phyloP scores from a whole-genome alignment of 2,329 filamentous ascomycete genomes.

The Cytospora leucostoma region DNA sequence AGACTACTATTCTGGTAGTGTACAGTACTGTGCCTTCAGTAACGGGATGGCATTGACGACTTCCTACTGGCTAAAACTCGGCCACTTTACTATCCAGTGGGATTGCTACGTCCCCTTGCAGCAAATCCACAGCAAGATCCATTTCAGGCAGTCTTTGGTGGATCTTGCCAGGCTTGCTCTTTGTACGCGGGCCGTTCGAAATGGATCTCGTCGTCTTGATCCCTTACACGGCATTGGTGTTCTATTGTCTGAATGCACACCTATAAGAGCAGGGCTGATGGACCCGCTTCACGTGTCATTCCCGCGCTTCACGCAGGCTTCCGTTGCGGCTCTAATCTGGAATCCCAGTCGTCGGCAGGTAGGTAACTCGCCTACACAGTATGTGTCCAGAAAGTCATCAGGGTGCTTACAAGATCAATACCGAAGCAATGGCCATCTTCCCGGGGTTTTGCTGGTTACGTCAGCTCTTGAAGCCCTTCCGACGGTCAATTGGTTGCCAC shows the following conservation, averaged over 20 bases:
- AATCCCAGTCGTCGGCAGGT: neutral
- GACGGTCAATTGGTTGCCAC: neutral
- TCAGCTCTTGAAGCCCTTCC: neutral
- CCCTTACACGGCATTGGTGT: neutral
- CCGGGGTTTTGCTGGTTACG: neutral
- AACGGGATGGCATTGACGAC: neutral
- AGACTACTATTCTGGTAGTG: neutral
- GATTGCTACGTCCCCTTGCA: slow-evolving; percentile 8
- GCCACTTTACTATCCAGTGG: neutral
- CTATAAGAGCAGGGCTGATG: slow-evolving; percentile 1
- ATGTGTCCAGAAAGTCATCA: neutral
- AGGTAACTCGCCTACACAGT: neutral
- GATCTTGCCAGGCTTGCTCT: neutral
- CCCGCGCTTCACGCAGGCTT: neutral
- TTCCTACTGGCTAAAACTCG: slow-evolving; percentile 11
- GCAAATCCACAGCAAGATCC: slow-evolving; percentile 7
- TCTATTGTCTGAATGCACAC: neutral
- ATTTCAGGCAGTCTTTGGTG: neutral
- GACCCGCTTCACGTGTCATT: slow-evolving; percentile 5
- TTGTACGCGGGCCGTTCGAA: neutral
- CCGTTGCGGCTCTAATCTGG: neutral
- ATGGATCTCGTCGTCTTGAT: neutral
- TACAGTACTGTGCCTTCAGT: no score
- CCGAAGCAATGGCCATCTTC: neutral
- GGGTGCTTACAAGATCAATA: neutral